Base-by-base conservation (phyloP, 2,329 filamentous ascomycete genomes). In the Furcasterigmium sp. region DNA sequence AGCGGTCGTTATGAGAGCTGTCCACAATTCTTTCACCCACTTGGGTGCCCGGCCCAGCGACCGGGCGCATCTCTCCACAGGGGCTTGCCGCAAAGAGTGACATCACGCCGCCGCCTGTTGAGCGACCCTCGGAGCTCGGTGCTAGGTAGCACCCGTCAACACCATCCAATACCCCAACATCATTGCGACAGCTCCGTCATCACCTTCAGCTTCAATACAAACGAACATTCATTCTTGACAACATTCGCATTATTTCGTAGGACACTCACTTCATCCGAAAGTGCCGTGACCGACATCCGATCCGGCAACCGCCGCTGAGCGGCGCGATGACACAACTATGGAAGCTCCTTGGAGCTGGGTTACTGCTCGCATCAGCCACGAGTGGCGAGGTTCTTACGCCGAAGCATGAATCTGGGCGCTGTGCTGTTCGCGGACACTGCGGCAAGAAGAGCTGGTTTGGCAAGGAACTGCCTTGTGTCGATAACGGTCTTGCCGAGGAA, bases 371-470 rank as follows among this genome's bases (percentile, higher is more conserved):
- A 9, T 48, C 50, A n/a, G 42, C 56, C 30, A 54, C 43, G 21
- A 44, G 43, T 15, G 58, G 58, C 39, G 54, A 64, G 30, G 50
- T 53, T 17, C 58, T 53, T 45, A 81, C 77, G 0, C 70, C 74
- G 2, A 87, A 82, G 51, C 91, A 96, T 55, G 91, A 96, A 65
- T 73, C 84, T 39, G 91, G 91, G 32, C 79, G 91, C 51, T 97
- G 91, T 64, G 89, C 91, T 1, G 88, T 97, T 49, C 81, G 91
- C 39, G 90, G 90, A 8, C 85, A 94, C 50, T 98, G 93, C 61
- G 93, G 93, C 38, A 91, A 90, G 64, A 84, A 91, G 65, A 84
- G 85, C 50, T 85, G 93, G 61, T 97, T 97, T 57, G 88, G 90
- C 44, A 85, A 88, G 45, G 81, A 95, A 53, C 73, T 97, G 47